Percentiles rank a stretch among this genome's conserved stretches.
Evolutionary conservation across 202 grass and related monocot genomes (phyloP).

Genomic region (Panicum virgatum): DNA sequence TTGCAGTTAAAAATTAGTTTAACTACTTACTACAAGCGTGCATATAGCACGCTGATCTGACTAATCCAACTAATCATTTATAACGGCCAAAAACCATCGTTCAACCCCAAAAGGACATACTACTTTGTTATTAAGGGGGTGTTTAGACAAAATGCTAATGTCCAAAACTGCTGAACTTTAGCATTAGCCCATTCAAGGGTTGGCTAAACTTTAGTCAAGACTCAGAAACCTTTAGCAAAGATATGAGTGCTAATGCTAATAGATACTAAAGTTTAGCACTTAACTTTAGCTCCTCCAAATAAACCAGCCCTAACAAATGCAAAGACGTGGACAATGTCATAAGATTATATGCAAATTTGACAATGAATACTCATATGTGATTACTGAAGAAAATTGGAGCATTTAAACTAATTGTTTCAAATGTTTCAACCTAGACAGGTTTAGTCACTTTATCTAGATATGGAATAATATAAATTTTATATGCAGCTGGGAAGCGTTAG

Average conservation of each 20-base stretch:
- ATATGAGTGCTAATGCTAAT: too few species aligned
- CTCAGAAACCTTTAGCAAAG: too few species aligned
- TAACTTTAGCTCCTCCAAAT: too few species aligned
- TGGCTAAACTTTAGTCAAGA: too few species aligned
- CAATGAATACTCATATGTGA: neutral
- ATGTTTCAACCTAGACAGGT: neutral
- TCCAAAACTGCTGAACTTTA: too few species aligned
- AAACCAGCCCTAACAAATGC: too few species aligned
- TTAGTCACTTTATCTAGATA: neutral
- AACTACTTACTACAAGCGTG: too few species aligned
- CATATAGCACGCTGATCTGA: too few species aligned
- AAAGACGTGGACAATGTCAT: neutral
- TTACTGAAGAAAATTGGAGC: neutral
- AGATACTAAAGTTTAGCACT: too few species aligned
- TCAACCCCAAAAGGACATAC: neutral
- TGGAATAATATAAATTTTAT: neutral
- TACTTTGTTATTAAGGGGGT: neutral
- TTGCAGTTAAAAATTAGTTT: too few species aligned
- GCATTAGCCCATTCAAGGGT: too few species aligned
- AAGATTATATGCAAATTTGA: neutral
- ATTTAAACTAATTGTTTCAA: neutral
- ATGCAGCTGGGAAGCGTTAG: neutral
- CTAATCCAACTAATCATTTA: neutral
- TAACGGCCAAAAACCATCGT: neutral
- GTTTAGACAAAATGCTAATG: too few species aligned